Conservation (phyloP, 495 filamentous ascomycete species). For the Aspergillus homomorphus region DNA sequence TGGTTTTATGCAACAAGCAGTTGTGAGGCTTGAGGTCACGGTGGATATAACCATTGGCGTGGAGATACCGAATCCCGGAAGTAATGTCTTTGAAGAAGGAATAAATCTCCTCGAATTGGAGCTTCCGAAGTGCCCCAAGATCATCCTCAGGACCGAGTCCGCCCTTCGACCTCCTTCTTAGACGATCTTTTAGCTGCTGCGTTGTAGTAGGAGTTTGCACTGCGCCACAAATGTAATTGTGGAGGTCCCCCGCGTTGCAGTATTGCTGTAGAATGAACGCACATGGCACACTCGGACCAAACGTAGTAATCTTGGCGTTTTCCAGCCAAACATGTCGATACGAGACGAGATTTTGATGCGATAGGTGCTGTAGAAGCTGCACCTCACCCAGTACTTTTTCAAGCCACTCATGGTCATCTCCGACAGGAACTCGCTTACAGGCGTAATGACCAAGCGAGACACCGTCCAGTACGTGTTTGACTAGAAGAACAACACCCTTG, state of each 20-base stretch:
- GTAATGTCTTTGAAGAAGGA: constrained; percentile 96
- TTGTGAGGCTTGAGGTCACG: constrained; percentile 95
- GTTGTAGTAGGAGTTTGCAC: constrained; percentile 58
- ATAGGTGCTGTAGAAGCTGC: constrained; percentile 82
- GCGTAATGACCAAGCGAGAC: constrained; percentile 87
- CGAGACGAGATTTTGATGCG: constrained; percentile 92
- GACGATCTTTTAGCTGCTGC: constrained; percentile 81
- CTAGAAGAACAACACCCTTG: constrained; percentile 89
- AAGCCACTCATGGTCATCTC: constrained; percentile 92
- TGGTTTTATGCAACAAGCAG: constrained; percentile 79
- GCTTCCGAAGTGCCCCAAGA: constrained; percentile 54
- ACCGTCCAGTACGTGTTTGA: constrained; percentile 84
- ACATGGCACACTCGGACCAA: constrained; percentile 89
- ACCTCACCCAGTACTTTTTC: constrained; percentile 93
- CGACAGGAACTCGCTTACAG: constrained; percentile 94
- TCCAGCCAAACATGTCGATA: constrained; percentile 98
- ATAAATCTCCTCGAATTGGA: constrained; percentile 89
- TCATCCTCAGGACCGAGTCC: constrained; percentile 52
- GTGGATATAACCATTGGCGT: constrained; percentile 92
- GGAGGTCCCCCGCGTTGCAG: constrained; percentile 91
- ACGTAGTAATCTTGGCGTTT: constrained; percentile 74
- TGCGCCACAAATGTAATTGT: constrained; percentile 77
- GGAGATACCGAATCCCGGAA: constrained; percentile 83
- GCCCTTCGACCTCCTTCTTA: constrained; percentile 70
- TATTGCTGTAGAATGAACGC: constrained; percentile 98